These are phyloP conservation scores for Alternaria angustiovoidea DNA, from an alignment of 2,329 filamentous ascomycete species.

Conservation along the genomic window DNA sequence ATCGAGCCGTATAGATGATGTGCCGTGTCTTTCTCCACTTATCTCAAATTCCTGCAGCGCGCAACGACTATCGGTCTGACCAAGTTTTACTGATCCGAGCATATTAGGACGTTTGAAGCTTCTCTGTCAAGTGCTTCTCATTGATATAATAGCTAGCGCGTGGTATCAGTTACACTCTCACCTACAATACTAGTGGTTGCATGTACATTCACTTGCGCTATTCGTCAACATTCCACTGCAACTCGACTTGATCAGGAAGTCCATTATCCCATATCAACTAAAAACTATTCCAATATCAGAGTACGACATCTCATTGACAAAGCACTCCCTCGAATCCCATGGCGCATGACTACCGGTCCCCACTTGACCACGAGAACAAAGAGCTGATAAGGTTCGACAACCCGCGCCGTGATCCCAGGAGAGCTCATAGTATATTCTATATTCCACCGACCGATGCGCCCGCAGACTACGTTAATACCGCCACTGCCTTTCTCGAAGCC, in stretches of 20 bases:
- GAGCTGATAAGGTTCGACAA: background rate
- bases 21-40: background rate
- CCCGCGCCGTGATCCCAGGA: background rate
- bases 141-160: background rate
- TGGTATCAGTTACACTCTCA: background rate
- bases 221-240: background rate
- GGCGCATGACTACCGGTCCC: background rate
- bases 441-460: background rate
- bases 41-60: background rate
- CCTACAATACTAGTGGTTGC: background rate
- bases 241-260: background rate
- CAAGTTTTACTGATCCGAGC: background rate
- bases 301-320: background rate
- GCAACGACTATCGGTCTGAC: background rate
- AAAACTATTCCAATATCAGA: background rate
- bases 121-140: background rate
- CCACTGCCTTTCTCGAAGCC: background rate
- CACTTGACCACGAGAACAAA: background rate
- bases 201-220: background rate
- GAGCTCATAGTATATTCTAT: background rate
- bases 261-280: background rate
- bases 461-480: background rate
- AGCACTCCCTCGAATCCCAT: background rate
- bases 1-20: background rate
- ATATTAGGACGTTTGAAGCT: no score